Conservation (phyloP, 768 basidiomycete species). For the Cystobasidium onofrii region DNA sequence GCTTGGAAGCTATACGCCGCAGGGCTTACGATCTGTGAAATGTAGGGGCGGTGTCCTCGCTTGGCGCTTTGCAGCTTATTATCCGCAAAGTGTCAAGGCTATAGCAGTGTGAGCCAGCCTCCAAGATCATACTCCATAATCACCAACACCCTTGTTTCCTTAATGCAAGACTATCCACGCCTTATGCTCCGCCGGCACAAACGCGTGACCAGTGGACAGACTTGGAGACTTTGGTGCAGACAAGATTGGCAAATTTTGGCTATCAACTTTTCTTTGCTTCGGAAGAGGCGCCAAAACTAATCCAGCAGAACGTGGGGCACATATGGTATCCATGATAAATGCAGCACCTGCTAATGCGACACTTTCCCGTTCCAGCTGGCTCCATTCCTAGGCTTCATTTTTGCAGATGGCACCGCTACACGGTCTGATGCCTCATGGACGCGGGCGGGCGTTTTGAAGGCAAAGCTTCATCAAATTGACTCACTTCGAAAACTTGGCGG, state of each 20-base stretch:
- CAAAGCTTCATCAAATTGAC: not conserved
- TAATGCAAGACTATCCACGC: slow-evolving; percentile 2
- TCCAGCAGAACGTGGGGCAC: not conserved
- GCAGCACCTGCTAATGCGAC: not conserved
- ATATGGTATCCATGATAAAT: not conserved
- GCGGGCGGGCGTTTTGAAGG: not conserved
- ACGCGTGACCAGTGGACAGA: not conserved
- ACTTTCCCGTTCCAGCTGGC: not conserved
- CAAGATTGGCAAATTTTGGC: slow-evolving; percentile 16
- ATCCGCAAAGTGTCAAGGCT: not conserved
- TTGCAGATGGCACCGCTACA: not conserved
- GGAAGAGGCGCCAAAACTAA: not conserved
- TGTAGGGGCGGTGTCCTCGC: slow-evolving; percentile 18
- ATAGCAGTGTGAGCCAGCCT: slow-evolving; percentile 5
- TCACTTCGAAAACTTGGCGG: not conserved
- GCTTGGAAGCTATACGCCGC: not conserved
- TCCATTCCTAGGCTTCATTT: not conserved
- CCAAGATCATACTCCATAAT: not conserved
- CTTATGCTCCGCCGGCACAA: slow-evolving; percentile 14
- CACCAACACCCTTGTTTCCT: not conserved
- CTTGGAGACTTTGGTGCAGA: not conserved
- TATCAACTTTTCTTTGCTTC: slow-evolving; percentile 24
- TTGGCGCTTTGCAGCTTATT: slow-evolving; percentile 26
- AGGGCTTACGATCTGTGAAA: not conserved
- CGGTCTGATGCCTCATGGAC: not conserved